Base-by-base conservation (phyloP, 495 filamentous ascomycete species). In the Aspergillus haitiensis region DNA sequence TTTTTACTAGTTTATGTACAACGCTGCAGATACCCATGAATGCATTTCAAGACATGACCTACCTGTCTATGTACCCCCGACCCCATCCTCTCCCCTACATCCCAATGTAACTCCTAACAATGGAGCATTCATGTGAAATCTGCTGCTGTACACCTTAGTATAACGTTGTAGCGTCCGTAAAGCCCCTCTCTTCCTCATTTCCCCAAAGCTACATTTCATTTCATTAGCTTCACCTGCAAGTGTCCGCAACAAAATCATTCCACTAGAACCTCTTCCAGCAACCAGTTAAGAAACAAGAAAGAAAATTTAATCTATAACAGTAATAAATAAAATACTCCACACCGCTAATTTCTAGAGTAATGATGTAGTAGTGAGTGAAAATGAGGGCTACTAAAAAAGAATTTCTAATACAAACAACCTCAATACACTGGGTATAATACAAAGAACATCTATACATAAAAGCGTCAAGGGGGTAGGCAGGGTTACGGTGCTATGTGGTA, bases 21-120 rank as follows among this genome's bases (percentile, higher is more conserved):
- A 71, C 68, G 62, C 67, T 62, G 73, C 75, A 78, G 75, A 78
- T 78, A 78, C 75, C 75, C 75, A 73, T 78, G 75, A 78, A 78
- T 78, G 71, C 73, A 76, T 75, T 78, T 78, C 64, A 1, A 62
- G 15, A 74, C 69, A 63, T 62, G 61, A 69, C 56, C 67, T 34
- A 39, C 9, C 16, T 58, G 21, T 27, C 21, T 27, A 27, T 27
- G 21, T 27, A 27, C 21, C 21, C 21, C 21, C n/a, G n/a, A n/a
- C n/a, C n/a, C n/a, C n/a, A n/a, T n/a, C 21, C 21, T 27, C 3
- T 27, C 21, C 21, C 21, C 21, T 27, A 27, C 21, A 2, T 42
- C 34, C 56, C 40, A 5, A 33, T 50, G 57, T 62, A 58, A 35
- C 6, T 6, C 18, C 32, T 13, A 45, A 32, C 6, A 11, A 32